Evolutionary conservation across 805 yeast species (phyloP), one percentile per base, ranked within the genome.

Genomic region (Metschnikowia anglica): DNA sequence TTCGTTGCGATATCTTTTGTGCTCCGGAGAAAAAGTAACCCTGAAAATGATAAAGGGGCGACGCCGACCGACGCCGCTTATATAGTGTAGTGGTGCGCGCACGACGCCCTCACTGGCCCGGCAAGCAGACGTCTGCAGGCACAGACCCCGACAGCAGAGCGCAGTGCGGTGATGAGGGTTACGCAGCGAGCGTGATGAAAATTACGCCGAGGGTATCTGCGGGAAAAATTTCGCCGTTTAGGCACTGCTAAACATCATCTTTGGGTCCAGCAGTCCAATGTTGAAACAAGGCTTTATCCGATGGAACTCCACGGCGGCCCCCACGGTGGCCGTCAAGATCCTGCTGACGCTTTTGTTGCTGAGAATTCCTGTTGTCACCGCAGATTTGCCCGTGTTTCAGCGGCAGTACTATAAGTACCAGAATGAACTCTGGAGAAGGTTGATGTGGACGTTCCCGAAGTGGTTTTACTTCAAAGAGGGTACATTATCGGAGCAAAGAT

Each of bases 371-470:
- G 73, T 93, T 27, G 79, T 93, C 35, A 87, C 96, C 2, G 83
- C 86, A 9, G 91, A 86, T 47, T 68, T 82, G 41, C 72, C 83
- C 8, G 77, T 72, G 43, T 84, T 91, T 54, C 97, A 88, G 55
- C 58, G 70, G 46, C 80, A 81, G 39, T 93, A 83, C 64, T 87
- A 85, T 61, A 71, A 80, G 41, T 93, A 93, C 62, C 96, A 90
- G 64, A 78, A 80, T 39, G 95, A 87, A 62, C 73, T 93, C 42
- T 90, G 89, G 72, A 82, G 82, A 59, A 77, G 98, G 56, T 73
- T 93, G 53, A 89, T 90, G 96, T 89, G 97, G 96, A 89, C 98
- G 0, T 93, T 93, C 65, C 98, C 99, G 4, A 81, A 84, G 54
- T 88, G 88, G 78, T 90, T 81, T 61, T 93, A 90, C 68, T 93